Percentiles rank a stretch among this genome's conserved stretches.
Evolutionary conservation across 768 basidiomycete species (phyloP).

Genomic region (Galerina marginata): DNA sequence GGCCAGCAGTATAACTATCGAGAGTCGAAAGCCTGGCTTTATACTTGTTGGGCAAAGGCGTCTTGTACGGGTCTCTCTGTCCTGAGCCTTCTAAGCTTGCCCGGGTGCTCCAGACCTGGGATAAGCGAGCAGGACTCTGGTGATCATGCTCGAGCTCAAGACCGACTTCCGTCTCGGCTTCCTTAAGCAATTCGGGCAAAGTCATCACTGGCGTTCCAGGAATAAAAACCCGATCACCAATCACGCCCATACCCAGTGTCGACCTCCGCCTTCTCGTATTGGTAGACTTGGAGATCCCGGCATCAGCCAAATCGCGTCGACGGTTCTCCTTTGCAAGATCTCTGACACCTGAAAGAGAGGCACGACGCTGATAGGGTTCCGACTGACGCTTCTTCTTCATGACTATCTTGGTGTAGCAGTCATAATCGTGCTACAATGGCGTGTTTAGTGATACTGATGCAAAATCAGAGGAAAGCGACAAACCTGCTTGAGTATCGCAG

Average conservation of each 20-base stretch:
- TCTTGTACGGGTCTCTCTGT: constrained; percentile 32
- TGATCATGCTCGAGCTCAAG: constrained; percentile 17
- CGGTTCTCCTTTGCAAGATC: constrained; percentile 38
- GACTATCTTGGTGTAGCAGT: constrained; percentile 68
- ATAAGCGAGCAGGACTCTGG: background rate
- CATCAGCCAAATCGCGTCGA: constrained; percentile 36
- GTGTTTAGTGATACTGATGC: constrained; percentile 5
- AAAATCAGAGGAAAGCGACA: constrained; percentile 25
- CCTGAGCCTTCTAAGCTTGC: constrained; percentile 1
- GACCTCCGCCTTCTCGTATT: constrained; percentile 29
- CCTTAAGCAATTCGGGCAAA: constrained; percentile 58
- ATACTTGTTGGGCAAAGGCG: constrained; percentile 25
- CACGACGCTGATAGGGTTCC: constrained; percentile 33
- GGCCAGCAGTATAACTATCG: background rate
- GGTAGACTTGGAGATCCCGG: constrained; percentile 38
- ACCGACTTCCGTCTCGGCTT: constrained; percentile 60
- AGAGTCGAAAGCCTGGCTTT: background rate
- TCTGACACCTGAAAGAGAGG: constrained; percentile 36
- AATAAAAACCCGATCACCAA: constrained; percentile 59
- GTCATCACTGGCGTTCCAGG: constrained; percentile 60
- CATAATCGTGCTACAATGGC: constrained; percentile 74
- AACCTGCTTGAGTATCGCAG: constrained; percentile 89
- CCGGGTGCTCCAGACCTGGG: constrained; percentile 6
- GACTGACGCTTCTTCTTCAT: constrained; percentile 22
- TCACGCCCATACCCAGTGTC: constrained; percentile 46